Evolutionary conservation across 129 eudicot species (phyloP).

Genomic region (Flaveria trinervia): DNA sequence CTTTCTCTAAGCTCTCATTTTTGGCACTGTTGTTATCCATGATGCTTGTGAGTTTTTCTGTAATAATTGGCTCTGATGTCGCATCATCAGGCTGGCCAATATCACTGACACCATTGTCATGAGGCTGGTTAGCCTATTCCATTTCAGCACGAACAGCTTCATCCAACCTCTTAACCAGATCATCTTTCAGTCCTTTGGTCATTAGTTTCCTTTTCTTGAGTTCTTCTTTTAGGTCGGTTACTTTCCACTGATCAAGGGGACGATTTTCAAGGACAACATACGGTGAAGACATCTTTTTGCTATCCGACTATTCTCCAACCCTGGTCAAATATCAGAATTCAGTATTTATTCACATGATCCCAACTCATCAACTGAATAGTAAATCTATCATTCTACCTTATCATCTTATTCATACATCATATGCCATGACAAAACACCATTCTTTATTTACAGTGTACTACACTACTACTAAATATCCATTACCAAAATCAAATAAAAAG

Average conservation of each 20-base stretch:
- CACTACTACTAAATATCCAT: background rate
- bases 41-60: constrained; percentile 26
- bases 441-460: background rate
- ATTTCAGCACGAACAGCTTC: constrained; percentile 62
- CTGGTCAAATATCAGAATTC: constrained; percentile 14
- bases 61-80: constrained; percentile 2
- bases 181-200: constrained; percentile 76
- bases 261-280: constrained; percentile 61
- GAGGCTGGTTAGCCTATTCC: constrained; percentile 28
- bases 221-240: constrained; percentile 85
- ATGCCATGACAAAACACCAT: background rate
- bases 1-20: constrained; percentile 23
- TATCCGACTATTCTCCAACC: constrained; percentile 19
- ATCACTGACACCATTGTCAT: constrained; percentile 33
- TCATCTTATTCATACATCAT: background rate
- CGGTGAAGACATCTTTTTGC: constrained; percentile 50
- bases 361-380: background rate
- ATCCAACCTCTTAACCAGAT: constrained; percentile 67
- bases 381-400: background rate
- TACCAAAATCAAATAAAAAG: constrained; percentile 1
- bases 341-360: background rate
- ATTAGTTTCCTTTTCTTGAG: constrained; percentile 67
- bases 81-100: constrained; percentile 35
- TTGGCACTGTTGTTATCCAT: constrained; percentile 1
- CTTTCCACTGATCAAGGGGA: constrained; percentile 89